phyloP scores from a whole-genome alignment of 2,329 filamentous ascomycete genomes.

The Colletotrichum spinosum region DNA sequence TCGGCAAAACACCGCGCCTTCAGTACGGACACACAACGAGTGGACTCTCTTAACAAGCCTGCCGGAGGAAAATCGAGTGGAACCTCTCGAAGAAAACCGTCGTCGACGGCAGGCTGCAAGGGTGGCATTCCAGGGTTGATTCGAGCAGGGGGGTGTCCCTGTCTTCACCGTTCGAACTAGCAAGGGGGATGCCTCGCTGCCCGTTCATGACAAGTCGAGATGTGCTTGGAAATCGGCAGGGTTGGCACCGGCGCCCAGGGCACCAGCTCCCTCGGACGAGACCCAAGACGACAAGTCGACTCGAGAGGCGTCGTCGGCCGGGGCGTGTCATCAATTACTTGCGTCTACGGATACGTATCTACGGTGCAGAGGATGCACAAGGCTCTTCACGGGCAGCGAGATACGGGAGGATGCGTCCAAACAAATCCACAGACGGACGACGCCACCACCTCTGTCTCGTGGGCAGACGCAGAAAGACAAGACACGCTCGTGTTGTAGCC shows the following conservation, averaged over 20 bases:
- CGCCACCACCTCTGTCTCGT: background rate
- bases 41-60: background rate
- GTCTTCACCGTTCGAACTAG: constrained; percentile 28
- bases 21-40: background rate
- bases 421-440: too few relatives aligned
- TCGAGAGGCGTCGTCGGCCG: background rate
- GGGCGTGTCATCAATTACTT: too few relatives aligned
- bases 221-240: constrained; percentile 11
- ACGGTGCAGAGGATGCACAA: too few relatives aligned
- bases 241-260: constrained; percentile 25
- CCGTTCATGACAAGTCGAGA: constrained; percentile 7
- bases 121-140: constrained; percentile 23
- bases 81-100: background rate
- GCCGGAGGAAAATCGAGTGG: background rate
- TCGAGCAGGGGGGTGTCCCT: constrained; percentile 22
- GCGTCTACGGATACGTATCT: too few relatives aligned
- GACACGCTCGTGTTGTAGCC: constrained; percentile 6
- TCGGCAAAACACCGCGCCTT: too few relatives aligned
- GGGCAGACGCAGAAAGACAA: background rate
- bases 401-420: too few relatives aligned
- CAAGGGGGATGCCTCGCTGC: constrained; percentile 17
- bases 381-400: too few relatives aligned
- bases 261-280: constrained; percentile 11
- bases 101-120: constrained; percentile 10
- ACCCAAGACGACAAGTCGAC: background rate